Conservation (phyloP, 176 grass and related monocot species). For the Tillandsia leiboldiana region DNA sequence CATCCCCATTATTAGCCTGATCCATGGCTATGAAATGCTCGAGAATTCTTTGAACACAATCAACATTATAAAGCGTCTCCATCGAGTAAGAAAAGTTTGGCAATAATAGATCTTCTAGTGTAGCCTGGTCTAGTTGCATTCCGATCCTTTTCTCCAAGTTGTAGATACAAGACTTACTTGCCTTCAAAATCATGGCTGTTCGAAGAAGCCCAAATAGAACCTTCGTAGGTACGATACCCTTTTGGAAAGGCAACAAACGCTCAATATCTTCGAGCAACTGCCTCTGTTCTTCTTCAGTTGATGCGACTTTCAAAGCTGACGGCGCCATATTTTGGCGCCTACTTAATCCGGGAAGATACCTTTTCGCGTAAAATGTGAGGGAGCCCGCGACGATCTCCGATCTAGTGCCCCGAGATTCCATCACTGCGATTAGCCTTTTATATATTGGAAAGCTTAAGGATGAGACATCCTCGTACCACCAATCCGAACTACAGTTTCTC, state of each 20-base stretch:
- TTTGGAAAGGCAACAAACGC: constrained; percentile 38
- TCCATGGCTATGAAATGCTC: constrained; percentile 28
- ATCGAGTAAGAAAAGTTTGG: constrained; percentile 58
- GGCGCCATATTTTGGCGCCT: constrained; percentile 55
- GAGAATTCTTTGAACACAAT: constrained; percentile 64
- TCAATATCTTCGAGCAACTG: constrained; percentile 79
- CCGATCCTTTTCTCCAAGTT: constrained; percentile 65
- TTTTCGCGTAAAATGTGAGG: constrained; percentile 66
- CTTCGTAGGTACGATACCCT: constrained; percentile 23
- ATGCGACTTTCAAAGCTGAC: background rate
- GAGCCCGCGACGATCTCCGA: constrained; percentile 55
- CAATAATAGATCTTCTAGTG: constrained; percentile 75
- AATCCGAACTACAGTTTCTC: constrained; percentile 16
- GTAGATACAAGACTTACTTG: constrained; percentile 27
- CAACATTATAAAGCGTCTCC: constrained; percentile 85
- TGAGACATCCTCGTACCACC: constrained; percentile 65
- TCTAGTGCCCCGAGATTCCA: constrained; percentile 35
- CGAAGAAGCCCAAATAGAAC: constrained; percentile 68
- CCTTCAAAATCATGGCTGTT: constrained; percentile 60
- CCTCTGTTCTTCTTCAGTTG: constrained; percentile 54
- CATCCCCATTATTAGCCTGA: constrained; percentile 36
- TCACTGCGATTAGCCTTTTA: constrained; percentile 67
- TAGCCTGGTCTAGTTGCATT: constrained; percentile 52
- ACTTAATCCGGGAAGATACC: constrained; percentile 64
- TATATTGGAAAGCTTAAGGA: constrained; percentile 62